These are phyloP conservation scores for Candida vartiovaarae DNA, from an alignment of 805 yeast species.

Conservation along the genomic window DNA sequence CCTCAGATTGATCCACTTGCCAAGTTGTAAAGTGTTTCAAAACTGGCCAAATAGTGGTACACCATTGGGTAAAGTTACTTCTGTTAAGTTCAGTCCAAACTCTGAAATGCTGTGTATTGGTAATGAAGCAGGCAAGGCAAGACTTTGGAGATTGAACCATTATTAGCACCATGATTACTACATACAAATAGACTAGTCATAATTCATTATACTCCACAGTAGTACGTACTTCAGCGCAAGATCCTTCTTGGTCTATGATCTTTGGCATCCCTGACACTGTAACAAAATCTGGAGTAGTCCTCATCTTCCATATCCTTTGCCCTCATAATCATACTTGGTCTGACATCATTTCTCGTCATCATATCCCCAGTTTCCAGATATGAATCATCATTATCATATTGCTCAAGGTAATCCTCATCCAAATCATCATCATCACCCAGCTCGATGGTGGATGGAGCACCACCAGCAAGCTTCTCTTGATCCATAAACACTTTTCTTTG, in stretches of 20 bases:
- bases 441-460: not conserved
- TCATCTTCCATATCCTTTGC: slow-evolving; percentile 21
- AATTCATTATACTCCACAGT: too few relatives aligned
- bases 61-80: slow-evolving; percentile 90
- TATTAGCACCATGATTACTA: slow-evolving; percentile 33
- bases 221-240: not conserved
- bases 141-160: slow-evolving; percentile 85
- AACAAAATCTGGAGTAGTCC: slow-evolving; percentile 11
- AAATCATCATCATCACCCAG: not conserved
- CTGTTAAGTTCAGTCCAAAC: slow-evolving; percentile 70
- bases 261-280: not conserved
- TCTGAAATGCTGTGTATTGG: slow-evolving; percentile 84
- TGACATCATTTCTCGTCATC: slow-evolving; percentile 5
- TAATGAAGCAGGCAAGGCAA: slow-evolving; percentile 82
- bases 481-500: slow-evolving; percentile 5
- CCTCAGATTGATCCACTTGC: slow-evolving; percentile 77
- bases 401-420: not conserved
- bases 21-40: slow-evolving; percentile 75
- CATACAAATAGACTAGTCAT: not conserved
- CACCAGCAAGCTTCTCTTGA: slow-evolving; percentile 8
- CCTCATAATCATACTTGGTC: slow-evolving; percentile 16
- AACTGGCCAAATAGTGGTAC: slow-evolving; percentile 99
- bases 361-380: not conserved
- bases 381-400: not conserved
- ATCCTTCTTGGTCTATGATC: not conserved